Evolutionary conservation across 2,329 filamentous ascomycete genomes (phyloP), one percentile per base, ranked within the genome.

Genomic region (Gliomastix tumulicola): DNA sequence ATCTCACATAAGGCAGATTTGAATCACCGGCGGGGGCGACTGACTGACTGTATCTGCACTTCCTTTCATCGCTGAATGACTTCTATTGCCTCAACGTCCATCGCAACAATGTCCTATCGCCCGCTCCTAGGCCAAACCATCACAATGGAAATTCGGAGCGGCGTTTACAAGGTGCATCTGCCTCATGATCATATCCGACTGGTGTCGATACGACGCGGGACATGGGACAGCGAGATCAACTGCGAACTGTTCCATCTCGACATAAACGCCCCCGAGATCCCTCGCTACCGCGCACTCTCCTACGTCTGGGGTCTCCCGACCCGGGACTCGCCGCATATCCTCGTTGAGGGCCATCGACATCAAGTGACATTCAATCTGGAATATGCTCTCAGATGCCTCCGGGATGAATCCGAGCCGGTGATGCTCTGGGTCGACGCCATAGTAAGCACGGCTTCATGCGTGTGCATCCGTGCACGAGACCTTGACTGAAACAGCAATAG

Each of bases 291-390:
- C 4, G 40, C 43, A 1, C 32, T 44, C 1, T 45, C 43, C 1
- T 42, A 45, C 15, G 37, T 36, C 16, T 45, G 41, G 43, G 43
- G 37, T 13, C 18, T 19, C 23, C 25, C 25, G 4, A 16, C 34
- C 7, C 10, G 18, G 2, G 23, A n/a, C 12, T 18, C 35, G 0
- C 4, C 20, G 2, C 4, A 33, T 2, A 18, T 39, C 8, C 30
- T 20, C 3, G 17, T 36, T n/a, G 20, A 34, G 3, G 32, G 19
- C 7, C n/a, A 21, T 17, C 17, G n/a, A 11, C 21, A 19, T 6
- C 11, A 15, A 16, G 20, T 34, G 16, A 34, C 32, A 9, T 9
- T n/a, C 10, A 34, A 34, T 19, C 32, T 34, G 16, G 6, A 8
- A 9, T n/a, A 1, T 5, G 32, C 32, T 4, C 7, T 34, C 16